Base-by-base conservation (phyloP, 768 basidiomycete species). In the Suillus tomentosus region DNA sequence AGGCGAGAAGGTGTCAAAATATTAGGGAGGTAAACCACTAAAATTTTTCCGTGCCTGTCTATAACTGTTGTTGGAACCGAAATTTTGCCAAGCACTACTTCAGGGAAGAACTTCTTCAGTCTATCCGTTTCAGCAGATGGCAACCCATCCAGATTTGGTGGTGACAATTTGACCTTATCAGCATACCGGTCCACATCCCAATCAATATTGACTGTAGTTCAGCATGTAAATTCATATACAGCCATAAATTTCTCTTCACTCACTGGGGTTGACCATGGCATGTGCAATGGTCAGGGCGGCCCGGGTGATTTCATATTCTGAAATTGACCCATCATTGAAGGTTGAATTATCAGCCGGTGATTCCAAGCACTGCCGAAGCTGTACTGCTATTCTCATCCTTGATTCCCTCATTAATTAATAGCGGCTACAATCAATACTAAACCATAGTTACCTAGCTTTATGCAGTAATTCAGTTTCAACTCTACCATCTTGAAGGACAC, bases 221-320 rank as follows among this genome's bases (percentile, higher is more conserved):
- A 3, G 22, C 24, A 24, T 50, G 14, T 14, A 24, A 48, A 24
- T 24, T 14, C 22, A 24, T 50, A 8, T 47, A 24, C 48, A 50
- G 24, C 19, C 3, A 14, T 14, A 50, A 50, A 50, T 50, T 1
- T 50, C 13, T 24, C 3, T 3, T 14, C 24, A 24, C 48, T 50
- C 36, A 60, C 58, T 27, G 14, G 58, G 58, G 39, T 60, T 60
- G 17, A 43, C 40, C 17, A 60, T 42, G 40, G 24, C 11, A 42
- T 42, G 13, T 6, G 2, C 36, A 40, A 60, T 60, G 0, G 58
- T 60, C 13, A 60, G 45, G 40, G 58, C 11, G 0, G n/a, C 40
- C 40, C 1, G 6, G 24, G 40, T 22, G 13, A 59, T 59, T 43
- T 59, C 58, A 39, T 19, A 27, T 40, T 59, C 58, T 13, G 47